Conservation (phyloP, 495 filamentous ascomycete genomes). For the Wilcoxina mikolae region DNA sequence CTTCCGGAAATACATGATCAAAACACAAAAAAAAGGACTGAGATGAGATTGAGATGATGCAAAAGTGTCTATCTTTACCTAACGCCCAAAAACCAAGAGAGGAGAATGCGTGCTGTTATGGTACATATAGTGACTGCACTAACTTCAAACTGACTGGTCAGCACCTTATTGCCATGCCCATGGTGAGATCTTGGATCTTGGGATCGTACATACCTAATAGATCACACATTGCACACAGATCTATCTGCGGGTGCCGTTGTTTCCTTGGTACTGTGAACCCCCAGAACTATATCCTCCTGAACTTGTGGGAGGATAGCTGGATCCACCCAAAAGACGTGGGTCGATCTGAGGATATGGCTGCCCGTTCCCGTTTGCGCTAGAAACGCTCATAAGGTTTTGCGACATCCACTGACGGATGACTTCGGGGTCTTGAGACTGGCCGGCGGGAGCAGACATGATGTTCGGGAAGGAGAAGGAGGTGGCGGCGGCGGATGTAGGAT, state of each 20-base stretch:
- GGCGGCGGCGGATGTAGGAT: too few relatives aligned
- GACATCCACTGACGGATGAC: conserved; percentile 11
- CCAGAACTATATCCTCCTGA: background rate
- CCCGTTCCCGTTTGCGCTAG: background rate
- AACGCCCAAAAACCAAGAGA: too few relatives aligned
- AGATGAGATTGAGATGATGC: too few relatives aligned
- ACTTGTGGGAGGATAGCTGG: background rate
- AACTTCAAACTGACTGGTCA: too few relatives aligned
- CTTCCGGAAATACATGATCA: too few relatives aligned
- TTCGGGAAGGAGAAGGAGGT: background rate
- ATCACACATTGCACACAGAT: background rate
- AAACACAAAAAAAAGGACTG: too few relatives aligned
- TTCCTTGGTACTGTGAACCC: background rate
- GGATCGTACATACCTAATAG: too few relatives aligned
- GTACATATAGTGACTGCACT: too few relatives aligned
- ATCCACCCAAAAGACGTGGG: conserved; percentile 1
- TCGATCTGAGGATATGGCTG: conserved; percentile 5
- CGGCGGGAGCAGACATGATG: conserved; percentile 1
- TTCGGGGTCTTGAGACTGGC: conserved; percentile 5
- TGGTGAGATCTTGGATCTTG: too few relatives aligned
- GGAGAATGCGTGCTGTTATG: too few relatives aligned
- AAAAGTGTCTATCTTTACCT: too few relatives aligned
- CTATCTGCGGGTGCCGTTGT: background rate
- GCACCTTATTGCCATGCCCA: too few relatives aligned
- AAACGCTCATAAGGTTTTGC: conserved; percentile 7